Evolutionary conservation across 495 filamentous ascomycete species (phyloP), one percentile per base, ranked within the genome.

Genomic region (Tuber aestivum): DNA sequence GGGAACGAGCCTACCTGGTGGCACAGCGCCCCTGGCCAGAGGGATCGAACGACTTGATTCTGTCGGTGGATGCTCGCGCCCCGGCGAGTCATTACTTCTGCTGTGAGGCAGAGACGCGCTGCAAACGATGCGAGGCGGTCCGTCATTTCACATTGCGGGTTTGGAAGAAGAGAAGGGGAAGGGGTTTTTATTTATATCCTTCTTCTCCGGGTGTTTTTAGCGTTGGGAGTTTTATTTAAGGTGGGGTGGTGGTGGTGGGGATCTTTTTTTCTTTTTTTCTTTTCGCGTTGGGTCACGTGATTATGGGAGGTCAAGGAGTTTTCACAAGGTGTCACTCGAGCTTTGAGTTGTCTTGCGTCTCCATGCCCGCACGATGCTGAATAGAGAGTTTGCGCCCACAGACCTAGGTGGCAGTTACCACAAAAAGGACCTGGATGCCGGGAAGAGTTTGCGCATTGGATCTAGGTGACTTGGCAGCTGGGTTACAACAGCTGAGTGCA

Each of bases 21-120:
- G 41, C 78, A 61, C 65, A n/a, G 68, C 23, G 78, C 77, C 5
- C 61, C 69, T 10, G 78, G 78, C 77, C 77, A 79, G 41, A 79
- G 12, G 1, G 41, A 27, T 16, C 35, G 27, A 65, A 65, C 56
- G 16, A 65, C 27, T 2, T 18, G 12, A 35, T 1, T 65, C 56
- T 65, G 56, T 32, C 44, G 40, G 14, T 65, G 72, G 50, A 56
- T 71, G 23, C 40, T 41, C 18, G 41, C 56, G 68, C 72, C 50
- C 56, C 77, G 72, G 41, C 78, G 70, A 35, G 38, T 35, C 38
- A 79, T 38, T 41, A 27, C 7, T 78, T 79, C 77, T 18, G 70
- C 16, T 18, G 77, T 68, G 27, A 79, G 50, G 72, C 45, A 72
- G 38, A 79, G 77, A 50, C 78, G 78, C 16, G 78, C 65, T 75